Evolutionary conservation across 805 yeast genomes (phyloP).

Genomic region (Saturnispora halmiae): DNA sequence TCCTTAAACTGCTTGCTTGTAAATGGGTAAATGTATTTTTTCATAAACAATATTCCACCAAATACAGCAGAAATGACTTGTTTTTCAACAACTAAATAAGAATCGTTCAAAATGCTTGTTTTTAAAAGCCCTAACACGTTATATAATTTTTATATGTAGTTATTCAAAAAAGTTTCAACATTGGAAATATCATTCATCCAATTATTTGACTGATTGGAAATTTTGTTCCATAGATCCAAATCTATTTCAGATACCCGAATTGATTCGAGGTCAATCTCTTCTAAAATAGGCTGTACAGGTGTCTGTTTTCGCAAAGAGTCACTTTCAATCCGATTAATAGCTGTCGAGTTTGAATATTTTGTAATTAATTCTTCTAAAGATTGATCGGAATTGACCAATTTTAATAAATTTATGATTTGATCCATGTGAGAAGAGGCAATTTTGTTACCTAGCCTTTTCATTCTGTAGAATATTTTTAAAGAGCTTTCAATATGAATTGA

Average conservation of each 20-base stretch:
- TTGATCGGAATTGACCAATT: constrained; percentile 60
- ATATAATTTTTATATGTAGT: neutral
- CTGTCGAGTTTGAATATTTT: neutral
- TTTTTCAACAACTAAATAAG: no score
- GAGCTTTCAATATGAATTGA: constrained; percentile 66
- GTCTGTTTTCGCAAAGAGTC: no score
- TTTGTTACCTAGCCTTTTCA: constrained; percentile 70
- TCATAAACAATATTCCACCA: no score
- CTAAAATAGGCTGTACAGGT: constrained; percentile 21
- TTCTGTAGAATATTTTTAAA: constrained; percentile 54
- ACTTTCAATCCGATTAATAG: no score
- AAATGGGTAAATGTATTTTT: no score
- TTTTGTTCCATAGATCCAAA: constrained; percentile 63
- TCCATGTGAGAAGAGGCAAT: constrained; percentile 72
- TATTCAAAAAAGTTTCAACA: neutral
- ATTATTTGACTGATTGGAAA: constrained; percentile 53
- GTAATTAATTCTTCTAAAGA: constrained; percentile 35
- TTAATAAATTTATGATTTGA: constrained; percentile 55
- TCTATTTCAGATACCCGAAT: constrained; percentile 33
- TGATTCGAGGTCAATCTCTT: constrained; percentile 29
- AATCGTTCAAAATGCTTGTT: no score
- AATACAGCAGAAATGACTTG: no score
- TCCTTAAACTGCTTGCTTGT: no score
- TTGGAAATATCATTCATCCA: neutral
- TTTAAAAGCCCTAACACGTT: no score